These are phyloP conservation scores for Juglanconis juglandina DNA, from an alignment of 2,329 filamentous ascomycete species.

Conservation along the genomic window DNA sequence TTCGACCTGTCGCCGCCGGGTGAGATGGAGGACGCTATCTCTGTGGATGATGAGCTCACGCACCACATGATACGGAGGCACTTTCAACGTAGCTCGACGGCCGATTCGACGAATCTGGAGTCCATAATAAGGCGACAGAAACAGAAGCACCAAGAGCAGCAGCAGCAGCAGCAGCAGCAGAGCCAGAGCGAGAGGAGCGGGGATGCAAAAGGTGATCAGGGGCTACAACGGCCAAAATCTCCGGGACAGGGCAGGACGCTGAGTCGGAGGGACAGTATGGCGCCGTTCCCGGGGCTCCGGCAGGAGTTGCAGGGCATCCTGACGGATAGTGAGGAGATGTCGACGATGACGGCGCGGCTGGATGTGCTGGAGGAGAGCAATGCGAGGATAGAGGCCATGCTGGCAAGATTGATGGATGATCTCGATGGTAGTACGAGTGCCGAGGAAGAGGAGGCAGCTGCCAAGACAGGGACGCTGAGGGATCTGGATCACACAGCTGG, in stretches of 20 bases:
- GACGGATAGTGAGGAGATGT: slow-evolving; percentile 42
- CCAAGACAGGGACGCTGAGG: slow-evolving; percentile 20
- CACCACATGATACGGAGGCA: slow-evolving; percentile 56
- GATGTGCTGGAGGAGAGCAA: slow-evolving; percentile 49
- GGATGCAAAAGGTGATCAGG: neutral
- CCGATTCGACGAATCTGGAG: slow-evolving; percentile 25
- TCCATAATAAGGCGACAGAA: slow-evolving; percentile 13
- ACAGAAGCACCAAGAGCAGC: slow-evolving; percentile 13
- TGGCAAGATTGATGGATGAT: slow-evolving; percentile 34
- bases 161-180: neutral
- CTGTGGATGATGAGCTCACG: slow-evolving; percentile 57
- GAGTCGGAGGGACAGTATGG: slow-evolving; percentile 50
- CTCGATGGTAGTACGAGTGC: slow-evolving; percentile 22
- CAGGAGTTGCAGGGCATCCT: slow-evolving; percentile 50
- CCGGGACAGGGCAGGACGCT: slow-evolving; percentile 1
- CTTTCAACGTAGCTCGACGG: slow-evolving; percentile 45
- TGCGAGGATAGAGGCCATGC: slow-evolving; percentile 45
- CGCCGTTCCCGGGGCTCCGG: slow-evolving; percentile 47
- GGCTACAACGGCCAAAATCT: slow-evolving; percentile 21
- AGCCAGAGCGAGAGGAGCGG: neutral
- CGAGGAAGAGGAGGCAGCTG: slow-evolving; percentile 23
- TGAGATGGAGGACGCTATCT: slow-evolving; percentile 52
- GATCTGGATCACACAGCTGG: slow-evolving; percentile 16
- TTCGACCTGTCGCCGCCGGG: slow-evolving; percentile 70
- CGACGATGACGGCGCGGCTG: slow-evolving; percentile 42